Evolutionary conservation across 345 rosid species (phyloP), one percentile per base, ranked within the genome.

Genomic region (Populus ilicifolia): DNA sequence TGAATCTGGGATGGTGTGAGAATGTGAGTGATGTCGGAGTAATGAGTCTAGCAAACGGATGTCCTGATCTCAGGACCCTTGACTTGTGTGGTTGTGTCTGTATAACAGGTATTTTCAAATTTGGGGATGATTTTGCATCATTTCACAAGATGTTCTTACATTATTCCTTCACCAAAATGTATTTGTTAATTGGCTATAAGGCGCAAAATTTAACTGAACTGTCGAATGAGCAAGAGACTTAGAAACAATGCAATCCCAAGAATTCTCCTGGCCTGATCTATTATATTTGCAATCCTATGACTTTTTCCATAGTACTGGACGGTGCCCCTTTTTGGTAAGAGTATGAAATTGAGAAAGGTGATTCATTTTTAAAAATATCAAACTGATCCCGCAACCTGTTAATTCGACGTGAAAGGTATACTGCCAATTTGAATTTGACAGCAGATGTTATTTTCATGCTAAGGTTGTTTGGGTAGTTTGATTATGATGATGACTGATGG

Each of bases 1-100:
- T 96, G 67, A 96, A 90, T 83, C 89, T 96, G 54, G 99, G 99
- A 70, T 96, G 99, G 99, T 96, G 98, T 68, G 99, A 96, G 73
- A 83, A 89, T 78, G 94, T 93, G 63, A 84, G 95, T 62, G 99
- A 93, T 85, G 71, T 67, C 35, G 99, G 99, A 23, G 98, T 96
- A 23, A 84, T 87, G 91, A 88, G 90, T 83, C 84, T 96, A 84
- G 98, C 98, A 68, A 82, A 83, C 74, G 95, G 98, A 69, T 96
- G 99, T 54, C 98, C 98, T 21, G 94, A 93, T 75, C 95, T 96
- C 75, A 86, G 87, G 85, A 88, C 85, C 71, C 83, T 96, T 10
- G 91, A 93, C 81, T 86, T 96, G 77, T 93, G 99, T 81, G 91
- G 93, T 65, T 96, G 98, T 82, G 90, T 87, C 79, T 36, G 13